Conservation (phyloP, 345 rosid genomes). For the Acer negundo region DNA sequence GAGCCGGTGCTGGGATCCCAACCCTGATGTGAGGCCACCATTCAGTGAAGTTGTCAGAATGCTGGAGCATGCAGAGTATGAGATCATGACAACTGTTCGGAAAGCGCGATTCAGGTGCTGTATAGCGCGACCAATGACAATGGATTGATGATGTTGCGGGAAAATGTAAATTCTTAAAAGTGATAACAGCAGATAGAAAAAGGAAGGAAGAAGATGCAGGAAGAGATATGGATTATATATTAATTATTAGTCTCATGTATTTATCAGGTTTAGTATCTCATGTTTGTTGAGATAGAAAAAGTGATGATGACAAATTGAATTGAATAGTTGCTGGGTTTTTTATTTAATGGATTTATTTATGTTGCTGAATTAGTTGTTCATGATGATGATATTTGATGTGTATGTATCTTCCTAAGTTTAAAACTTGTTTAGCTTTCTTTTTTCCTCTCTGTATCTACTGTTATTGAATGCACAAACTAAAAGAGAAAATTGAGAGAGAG, state of each 20-base stretch:
- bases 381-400: constrained; percentile 10
- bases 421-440: no score
- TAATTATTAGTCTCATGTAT: constrained; percentile 9
- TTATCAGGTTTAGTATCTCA: constrained; percentile 15
- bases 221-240: not conserved
- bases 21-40: constrained; percentile 44
- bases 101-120: constrained; percentile 57
- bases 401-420: not conserved
- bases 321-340: not conserved
- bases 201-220: not conserved
- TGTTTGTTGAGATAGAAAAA: constrained; percentile 12
- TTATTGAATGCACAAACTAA: no score
- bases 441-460: no score
- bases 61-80: constrained; percentile 41
- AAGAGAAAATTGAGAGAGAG: no score
- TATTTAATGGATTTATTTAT: not conserved
- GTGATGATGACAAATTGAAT: not conserved
- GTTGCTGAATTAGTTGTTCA: not conserved
- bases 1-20: constrained; percentile 47
- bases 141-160: constrained; percentile 24
- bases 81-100: constrained; percentile 41
- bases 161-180: constrained; percentile 16
- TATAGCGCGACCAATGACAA: constrained; percentile 41
- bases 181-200: not conserved
- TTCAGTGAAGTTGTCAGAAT: constrained; percentile 38